Percentiles rank a stretch among this genome's conserved stretches.
Conservation (phyloP, 306 rosid genomes). For the Urtica urens region DNA sequence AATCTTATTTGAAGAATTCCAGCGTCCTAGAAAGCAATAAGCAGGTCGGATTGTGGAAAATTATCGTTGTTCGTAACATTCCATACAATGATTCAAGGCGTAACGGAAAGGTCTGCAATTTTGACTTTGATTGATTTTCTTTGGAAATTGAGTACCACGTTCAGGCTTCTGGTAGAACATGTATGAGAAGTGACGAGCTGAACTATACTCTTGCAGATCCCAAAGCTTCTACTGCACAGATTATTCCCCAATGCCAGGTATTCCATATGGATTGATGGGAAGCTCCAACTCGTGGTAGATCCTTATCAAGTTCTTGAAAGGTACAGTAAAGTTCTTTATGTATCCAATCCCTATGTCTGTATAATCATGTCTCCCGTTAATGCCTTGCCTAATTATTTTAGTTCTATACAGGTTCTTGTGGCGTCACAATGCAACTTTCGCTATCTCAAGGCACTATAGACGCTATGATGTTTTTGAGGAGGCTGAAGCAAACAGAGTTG, state of each 20-base stretch:
- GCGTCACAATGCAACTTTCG: constrained; percentile 83
- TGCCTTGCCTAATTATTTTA: not conserved
- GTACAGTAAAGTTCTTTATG: constrained; percentile 20
- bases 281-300: constrained; percentile 74
- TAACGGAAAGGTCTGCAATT: constrained; percentile 75
- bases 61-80: constrained; percentile 62
- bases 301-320: constrained; percentile 89
- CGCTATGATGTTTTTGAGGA: constrained; percentile 89
- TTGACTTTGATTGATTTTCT: constrained; percentile 4
- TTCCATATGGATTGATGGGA: constrained; percentile 95
- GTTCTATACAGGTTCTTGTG: constrained; percentile 68
- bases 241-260: constrained; percentile 78
- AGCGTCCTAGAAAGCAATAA: constrained; percentile 55
- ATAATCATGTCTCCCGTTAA: too few species aligned
- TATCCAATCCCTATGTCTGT: constrained; percentile 6
- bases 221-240: constrained; percentile 97
- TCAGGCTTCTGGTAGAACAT: too few species aligned
- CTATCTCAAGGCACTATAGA: constrained; percentile 87
- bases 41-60: constrained; percentile 84
- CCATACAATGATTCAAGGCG: constrained; percentile 87
- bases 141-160: not conserved
- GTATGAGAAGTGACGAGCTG: constrained; percentile 14
- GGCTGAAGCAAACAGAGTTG: constrained; percentile 94
- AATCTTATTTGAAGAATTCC: constrained; percentile 63
- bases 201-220: constrained; percentile 43